Base-by-base conservation (phyloP, 1,284 basidiomycete genomes). In the Limonomyces culmigenus region DNA sequence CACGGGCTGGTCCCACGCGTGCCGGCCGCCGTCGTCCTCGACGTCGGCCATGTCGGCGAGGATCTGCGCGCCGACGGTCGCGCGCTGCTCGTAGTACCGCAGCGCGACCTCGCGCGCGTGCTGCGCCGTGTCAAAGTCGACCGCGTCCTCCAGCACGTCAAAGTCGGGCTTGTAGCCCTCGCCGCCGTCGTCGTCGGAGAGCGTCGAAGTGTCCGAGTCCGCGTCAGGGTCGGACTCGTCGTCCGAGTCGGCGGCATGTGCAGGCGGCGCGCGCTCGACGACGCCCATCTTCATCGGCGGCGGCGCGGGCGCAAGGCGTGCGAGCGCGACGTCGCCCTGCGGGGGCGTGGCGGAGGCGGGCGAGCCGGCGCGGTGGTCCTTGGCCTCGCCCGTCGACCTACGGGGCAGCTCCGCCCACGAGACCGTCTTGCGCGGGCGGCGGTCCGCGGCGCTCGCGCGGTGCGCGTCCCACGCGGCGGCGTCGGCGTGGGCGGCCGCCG, bases 71-170 rank as follows among this genome's bases (percentile, higher is more conserved):
- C 70, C 69, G 33, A 83, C 62, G 11, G 56, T 58, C 14, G 53
- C 55, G 35, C 76, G 67, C 47, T 72, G 74, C 42, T 63, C 56
- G 47, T 76, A 63, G 48, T 84, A 83, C 40, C 70, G 70, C 27
- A 81, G 47, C n/a, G 74, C 73, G 41, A 83, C 63, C 49, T 81
- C 78, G 19, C 78, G 70, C 42, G 81, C 76, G 45, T 76, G 71
- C 34, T 58, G 65, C 17, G 68, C 74, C 37, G 56, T 62, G 44
- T 80, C 70, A 29, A 72, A 53, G 42, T 76, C 72, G 15, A 59
- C 58, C 33, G 61, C 65, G 29, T 69, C 65, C 34, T 67, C 67
- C 31, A 60, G 47, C 4, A 52, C 47, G 3, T 46, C 50, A 18
- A 53, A 52, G 11, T 46, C 45, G 0, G 38, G 42, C 29, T 32